Conservation (phyloP, 139 green algal genomes). For the Mesotaenium endlicherianum region DNA sequence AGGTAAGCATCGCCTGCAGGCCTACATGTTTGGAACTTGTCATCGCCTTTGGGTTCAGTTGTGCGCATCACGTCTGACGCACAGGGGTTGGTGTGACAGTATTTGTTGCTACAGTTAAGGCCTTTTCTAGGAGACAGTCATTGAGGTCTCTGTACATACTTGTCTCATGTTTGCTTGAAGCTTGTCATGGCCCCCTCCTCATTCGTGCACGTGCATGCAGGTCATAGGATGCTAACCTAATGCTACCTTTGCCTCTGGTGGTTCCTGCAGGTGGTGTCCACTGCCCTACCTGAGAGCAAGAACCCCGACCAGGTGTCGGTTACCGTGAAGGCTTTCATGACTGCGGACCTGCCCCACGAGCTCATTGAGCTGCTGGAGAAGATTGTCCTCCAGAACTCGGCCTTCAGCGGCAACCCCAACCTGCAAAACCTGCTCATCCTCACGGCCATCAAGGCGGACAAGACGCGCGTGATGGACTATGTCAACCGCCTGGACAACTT, state of each 20-base stretch:
- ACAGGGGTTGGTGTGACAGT: no score
- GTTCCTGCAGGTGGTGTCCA: conserved; percentile 88
- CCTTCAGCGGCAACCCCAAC: conserved; percentile 98
- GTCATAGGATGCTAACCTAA: no score
- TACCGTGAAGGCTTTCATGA: conserved; percentile 99
- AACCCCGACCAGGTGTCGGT: conserved; percentile 97
- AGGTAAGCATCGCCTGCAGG: conserved; percentile 37
- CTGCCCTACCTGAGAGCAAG: conserved; percentile 93
- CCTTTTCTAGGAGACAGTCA: no score
- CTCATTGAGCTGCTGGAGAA: conserved; percentile 99
- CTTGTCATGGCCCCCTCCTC: no score
- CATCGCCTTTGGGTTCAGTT: no score
- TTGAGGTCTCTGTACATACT: no score
- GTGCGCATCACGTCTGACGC: no score
- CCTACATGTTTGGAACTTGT: no score
- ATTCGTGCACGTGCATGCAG: no score
- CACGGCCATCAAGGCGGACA: conserved; percentile 95
- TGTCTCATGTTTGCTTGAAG: no score
- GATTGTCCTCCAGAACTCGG: conserved; percentile 97
- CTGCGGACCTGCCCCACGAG: conserved; percentile 87
- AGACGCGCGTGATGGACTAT: conserved; percentile 89
- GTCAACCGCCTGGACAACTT: conserved; percentile 98
- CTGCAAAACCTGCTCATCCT: conserved; percentile 94
- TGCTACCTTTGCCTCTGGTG: no score
- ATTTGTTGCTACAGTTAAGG: no score